Conservation (phyloP, 2,329 filamentous ascomycete genomes). For the Calonectria pseudoreteaudii region DNA sequence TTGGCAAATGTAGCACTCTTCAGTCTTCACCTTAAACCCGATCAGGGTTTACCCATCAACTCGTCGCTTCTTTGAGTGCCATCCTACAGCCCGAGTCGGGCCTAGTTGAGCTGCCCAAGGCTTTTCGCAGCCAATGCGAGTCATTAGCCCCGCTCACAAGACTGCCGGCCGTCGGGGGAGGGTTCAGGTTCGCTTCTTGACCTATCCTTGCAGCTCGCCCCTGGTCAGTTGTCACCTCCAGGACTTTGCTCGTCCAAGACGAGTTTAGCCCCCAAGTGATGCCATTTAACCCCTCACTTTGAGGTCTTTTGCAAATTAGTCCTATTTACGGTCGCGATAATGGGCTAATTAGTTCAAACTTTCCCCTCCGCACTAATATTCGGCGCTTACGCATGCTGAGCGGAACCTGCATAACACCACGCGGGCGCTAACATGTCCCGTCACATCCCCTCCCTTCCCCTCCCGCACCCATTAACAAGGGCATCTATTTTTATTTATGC, state of each 20-base stretch:
- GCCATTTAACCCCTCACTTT: constrained; percentile 14
- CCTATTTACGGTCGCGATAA: constrained; percentile 32
- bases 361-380: constrained; percentile 9
- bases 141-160: constrained; percentile 38
- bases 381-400: constrained; percentile 41
- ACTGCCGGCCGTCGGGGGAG: constrained; percentile 31
- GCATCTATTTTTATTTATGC: constrained; percentile 38
- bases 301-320: constrained; percentile 12
- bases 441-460: constrained; percentile 29
- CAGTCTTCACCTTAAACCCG: not conserved
- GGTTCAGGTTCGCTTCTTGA: constrained; percentile 9
- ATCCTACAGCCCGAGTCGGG: constrained; percentile 17
- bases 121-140: constrained; percentile 43
- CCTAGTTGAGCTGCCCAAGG: constrained; percentile 32
- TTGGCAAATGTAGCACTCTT: not conserved
- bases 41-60: constrained; percentile 16
- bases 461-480: not conserved
- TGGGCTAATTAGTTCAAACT: constrained; percentile 43
- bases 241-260: not conserved
- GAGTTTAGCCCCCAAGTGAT: constrained; percentile 16
- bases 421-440: constrained; percentile 40
- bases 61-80: not conserved
- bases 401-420: constrained; percentile 31
- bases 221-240: constrained; percentile 7
- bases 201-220: constrained; percentile 12